These are phyloP conservation scores for Xylariaceae sp. DNA, from an alignment of 2,329 filamentous ascomycete genomes.

Conservation along the genomic window DNA sequence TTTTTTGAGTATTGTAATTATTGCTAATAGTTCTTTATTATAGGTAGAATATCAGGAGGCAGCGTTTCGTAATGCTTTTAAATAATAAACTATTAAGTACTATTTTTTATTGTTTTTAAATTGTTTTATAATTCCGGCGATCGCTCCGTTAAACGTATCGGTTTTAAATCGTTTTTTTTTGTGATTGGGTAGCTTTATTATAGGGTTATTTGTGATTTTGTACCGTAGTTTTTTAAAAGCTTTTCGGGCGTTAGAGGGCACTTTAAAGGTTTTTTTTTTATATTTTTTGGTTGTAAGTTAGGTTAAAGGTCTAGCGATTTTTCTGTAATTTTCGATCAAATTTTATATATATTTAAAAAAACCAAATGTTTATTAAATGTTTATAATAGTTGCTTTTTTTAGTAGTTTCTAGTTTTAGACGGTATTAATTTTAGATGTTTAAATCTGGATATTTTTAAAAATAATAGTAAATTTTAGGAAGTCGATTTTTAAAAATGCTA, in stretches of 20 bases:
- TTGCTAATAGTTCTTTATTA: background rate
- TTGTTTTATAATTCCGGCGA: background rate
- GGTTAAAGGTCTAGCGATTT: background rate
- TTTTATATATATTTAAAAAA: slow-evolving; percentile 2
- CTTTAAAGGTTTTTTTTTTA: background rate
- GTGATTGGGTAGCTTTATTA: background rate
- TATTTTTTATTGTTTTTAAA: background rate
- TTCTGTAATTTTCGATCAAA: slow-evolving; percentile 1
- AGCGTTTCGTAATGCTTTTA: background rate
- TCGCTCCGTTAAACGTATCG: background rate
- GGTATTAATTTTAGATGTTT: slow-evolving; percentile 1
- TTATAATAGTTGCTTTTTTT: background rate
- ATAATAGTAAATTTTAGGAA: background rate
- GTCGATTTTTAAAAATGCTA: no score
- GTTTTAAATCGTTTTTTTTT: background rate
- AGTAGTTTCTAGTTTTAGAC: slow-evolving; percentile 1
- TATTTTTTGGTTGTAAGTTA: background rate
- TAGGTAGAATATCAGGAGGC: background rate
- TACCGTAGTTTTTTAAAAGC: no score
- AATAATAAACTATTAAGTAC: no score
- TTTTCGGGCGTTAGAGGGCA: background rate
- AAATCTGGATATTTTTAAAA: background rate
- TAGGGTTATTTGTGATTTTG: background rate
- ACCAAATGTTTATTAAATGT: background rate
- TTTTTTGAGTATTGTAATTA: slow-evolving; percentile 2